A percentile compares a stretch with the other conserved stretches of the same genome.
Conservation (phyloP, 106 monocot genomes). For the Amphibolis antarctica region DNA sequence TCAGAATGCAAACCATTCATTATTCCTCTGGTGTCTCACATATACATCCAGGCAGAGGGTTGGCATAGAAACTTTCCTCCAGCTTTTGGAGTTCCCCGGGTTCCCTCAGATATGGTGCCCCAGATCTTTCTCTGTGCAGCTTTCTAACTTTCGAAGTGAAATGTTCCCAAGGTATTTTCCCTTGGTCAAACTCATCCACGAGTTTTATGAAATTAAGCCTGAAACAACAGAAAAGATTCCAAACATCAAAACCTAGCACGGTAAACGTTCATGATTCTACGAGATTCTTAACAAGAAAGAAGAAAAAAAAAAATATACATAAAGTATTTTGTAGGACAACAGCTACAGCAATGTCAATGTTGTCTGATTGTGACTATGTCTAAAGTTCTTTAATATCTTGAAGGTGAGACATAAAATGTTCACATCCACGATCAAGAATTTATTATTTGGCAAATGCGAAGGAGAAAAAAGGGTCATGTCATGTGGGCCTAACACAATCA, state of each 20-base stretch:
- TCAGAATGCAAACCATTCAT: not conserved
- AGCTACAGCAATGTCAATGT: no score
- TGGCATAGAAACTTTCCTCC: conserved; percentile 83
- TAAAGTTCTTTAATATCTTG: no score
- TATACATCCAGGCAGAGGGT: conserved; percentile 82
- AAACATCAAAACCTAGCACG: not conserved
- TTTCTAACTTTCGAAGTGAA: conserved; percentile 69
- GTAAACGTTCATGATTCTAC: not conserved
- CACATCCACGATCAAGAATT: no score
- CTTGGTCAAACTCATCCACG: conserved; percentile 61
- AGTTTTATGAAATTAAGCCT: conserved; percentile 69
- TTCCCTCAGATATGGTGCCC: conserved; percentile 71
- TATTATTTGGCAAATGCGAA: no score
- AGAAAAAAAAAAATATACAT: no score
- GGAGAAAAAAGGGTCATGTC: no score
- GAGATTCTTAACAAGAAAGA: no score
- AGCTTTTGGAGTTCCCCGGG: conserved; percentile 73
- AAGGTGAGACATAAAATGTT: no score
- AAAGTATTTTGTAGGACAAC: no score
- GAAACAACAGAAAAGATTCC: conserved; percentile 7
- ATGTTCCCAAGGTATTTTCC: conserved; percentile 56
- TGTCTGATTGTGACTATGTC: no score
- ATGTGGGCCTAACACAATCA: no score
- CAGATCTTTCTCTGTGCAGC: conserved; percentile 45
- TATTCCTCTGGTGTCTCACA: conserved; percentile 28